Conservation (phyloP, 202 grass and related monocot genomes). For the Bolboschoenoplectus hybrid region DNA sequence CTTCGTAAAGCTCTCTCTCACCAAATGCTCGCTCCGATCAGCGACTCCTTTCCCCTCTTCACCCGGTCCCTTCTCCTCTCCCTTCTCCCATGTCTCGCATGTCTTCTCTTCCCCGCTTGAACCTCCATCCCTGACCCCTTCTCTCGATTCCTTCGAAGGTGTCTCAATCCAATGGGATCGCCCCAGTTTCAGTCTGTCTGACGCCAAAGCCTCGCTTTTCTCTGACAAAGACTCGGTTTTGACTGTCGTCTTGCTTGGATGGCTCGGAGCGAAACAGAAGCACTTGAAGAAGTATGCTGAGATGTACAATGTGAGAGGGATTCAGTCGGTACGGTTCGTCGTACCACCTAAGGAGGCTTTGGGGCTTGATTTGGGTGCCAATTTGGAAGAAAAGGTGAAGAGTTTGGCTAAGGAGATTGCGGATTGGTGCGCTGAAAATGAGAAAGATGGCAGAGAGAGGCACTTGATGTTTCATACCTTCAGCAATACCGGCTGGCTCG, state of each 20-base stretch:
- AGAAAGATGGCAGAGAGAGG: slow-evolving; percentile 50
- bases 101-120: slow-evolving; percentile 40
- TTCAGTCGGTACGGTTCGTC: slow-evolving; percentile 70
- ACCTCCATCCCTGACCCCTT: neutral
- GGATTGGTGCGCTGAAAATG: slow-evolving; percentile 77
- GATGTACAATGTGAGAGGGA: slow-evolving; percentile 71
- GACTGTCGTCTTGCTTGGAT: slow-evolving; percentile 84
- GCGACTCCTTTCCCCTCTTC: slow-evolving; percentile 42
- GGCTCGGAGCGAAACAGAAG: slow-evolving; percentile 87
- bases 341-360: slow-evolving; percentile 68
- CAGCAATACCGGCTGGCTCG: slow-evolving; percentile 98
- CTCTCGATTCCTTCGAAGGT: slow-evolving; percentile 41
- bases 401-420: slow-evolving; percentile 60
- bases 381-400: slow-evolving; percentile 67
- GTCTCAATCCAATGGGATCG: slow-evolving; percentile 71
- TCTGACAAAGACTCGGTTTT: slow-evolving; percentile 49
- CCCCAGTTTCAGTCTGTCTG: slow-evolving; percentile 37
- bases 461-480: slow-evolving; percentile 90
- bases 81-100: slow-evolving; percentile 6
- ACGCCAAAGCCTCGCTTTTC: neutral
- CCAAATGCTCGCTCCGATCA: slow-evolving; percentile 33
- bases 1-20: slow-evolving; percentile 22
- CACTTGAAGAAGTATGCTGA: slow-evolving; percentile 82
- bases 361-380: slow-evolving; percentile 71
- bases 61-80: neutral